phyloP scores from a whole-genome alignment of 1,284 basidiomycete species.

The Microbotryum intermedium region DNA sequence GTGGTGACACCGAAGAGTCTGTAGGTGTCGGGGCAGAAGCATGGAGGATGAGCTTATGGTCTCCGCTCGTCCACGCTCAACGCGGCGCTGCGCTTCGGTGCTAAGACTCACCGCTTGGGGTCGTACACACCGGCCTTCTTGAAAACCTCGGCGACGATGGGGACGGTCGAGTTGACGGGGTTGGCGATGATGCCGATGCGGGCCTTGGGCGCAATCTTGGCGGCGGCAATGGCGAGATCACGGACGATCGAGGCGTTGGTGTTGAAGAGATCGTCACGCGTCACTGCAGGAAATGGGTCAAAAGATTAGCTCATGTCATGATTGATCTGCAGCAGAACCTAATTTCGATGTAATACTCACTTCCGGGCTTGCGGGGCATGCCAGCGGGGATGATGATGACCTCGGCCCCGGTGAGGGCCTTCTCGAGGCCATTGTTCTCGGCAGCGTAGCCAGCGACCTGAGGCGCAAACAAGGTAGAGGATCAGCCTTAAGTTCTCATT shows the following conservation, averaged over 20 bases:
- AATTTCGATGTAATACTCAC: not conserved
- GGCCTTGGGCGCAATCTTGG: constrained; percentile 78
- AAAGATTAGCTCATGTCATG: constrained; percentile 46
- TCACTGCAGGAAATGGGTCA: constrained; percentile 77
- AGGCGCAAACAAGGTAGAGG: constrained; percentile 7
- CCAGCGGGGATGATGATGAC: constrained; percentile 97
- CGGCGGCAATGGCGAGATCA: constrained; percentile 82
- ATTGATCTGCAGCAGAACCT: not conserved
- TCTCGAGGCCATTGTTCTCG: constrained; percentile 69
- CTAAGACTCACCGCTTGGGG: constrained; percentile 50
- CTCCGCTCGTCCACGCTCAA: not conserved
- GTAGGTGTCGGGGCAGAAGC: not conserved
- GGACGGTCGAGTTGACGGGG: constrained; percentile 74
- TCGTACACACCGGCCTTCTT: constrained; percentile 91
- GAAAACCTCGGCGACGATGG: constrained; percentile 88
- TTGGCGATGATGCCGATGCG: constrained; percentile 87
- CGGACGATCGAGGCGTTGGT: constrained; percentile 94
- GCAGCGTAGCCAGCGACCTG: constrained; percentile 67
- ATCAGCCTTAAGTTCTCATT: not conserved
- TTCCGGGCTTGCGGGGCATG: constrained; percentile 42
- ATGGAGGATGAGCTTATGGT: too few relatives aligned
- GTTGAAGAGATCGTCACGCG: constrained; percentile 98
- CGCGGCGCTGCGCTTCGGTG: not conserved
- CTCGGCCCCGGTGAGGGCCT: constrained; percentile 73
- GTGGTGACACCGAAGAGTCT: constrained; percentile 76